Percentiles rank a stretch among this genome's conserved stretches.
Evolutionary conservation across 2,329 filamentous ascomycete species (phyloP).

Genomic region (Falciphora oryzae): DNA sequence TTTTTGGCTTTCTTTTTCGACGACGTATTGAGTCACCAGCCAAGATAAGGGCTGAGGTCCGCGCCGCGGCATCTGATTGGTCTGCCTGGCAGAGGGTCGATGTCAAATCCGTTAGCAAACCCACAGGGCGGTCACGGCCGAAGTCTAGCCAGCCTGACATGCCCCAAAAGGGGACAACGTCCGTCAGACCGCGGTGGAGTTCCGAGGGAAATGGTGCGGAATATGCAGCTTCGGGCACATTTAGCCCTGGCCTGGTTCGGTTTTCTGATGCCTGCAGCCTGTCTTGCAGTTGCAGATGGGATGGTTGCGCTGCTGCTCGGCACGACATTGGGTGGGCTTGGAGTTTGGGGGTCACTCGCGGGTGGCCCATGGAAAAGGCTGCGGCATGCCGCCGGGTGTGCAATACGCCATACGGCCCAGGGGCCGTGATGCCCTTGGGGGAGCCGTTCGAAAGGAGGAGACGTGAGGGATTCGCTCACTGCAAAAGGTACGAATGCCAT

Average conservation of each 20-base stretch:
- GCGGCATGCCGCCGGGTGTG: not conserved
- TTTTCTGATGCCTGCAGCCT: not conserved
- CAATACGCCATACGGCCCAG: not conserved
- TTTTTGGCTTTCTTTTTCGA: not conserved
- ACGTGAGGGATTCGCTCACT: not conserved
- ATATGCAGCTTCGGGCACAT: not conserved
- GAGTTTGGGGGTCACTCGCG: not conserved
- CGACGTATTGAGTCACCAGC: not conserved
- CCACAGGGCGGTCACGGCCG: no score
- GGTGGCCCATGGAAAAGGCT: not conserved
- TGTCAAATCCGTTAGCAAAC: conserved; percentile 1
- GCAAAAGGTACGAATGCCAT: not conserved
- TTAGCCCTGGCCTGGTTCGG: not conserved
- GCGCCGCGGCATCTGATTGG: not conserved
- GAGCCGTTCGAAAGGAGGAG: not conserved
- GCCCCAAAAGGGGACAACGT: not conserved
- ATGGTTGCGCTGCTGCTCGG: not conserved
- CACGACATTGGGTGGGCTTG: not conserved
- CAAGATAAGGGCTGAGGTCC: not conserved
- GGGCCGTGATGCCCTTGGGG: not conserved
- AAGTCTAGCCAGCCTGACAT: not conserved
- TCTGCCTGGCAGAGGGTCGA: not conserved
- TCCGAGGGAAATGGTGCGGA: not conserved
- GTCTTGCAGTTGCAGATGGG: not conserved
- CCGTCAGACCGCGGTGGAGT: not conserved